A percentile compares a stretch with the other conserved stretches of the same genome.
Conservation (phyloP, 1,284 basidiomycete species). For the Apiotrichum laibachii region DNA sequence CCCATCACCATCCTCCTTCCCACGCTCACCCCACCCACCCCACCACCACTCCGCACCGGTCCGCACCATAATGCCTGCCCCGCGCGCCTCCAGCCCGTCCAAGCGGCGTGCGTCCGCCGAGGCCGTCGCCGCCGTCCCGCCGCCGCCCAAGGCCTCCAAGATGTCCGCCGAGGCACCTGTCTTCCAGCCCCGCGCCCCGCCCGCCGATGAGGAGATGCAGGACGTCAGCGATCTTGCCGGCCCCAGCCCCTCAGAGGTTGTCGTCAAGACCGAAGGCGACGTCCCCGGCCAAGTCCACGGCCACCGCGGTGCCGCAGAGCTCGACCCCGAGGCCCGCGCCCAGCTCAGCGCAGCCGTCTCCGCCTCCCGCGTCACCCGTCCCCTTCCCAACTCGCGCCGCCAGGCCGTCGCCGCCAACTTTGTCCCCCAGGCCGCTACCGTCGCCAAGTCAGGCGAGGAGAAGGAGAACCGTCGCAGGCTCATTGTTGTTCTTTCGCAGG, state of each 20-base stretch:
- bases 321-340: slow-evolving; percentile 16
- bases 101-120: slow-evolving; percentile 35
- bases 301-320: slow-evolving; percentile 9
- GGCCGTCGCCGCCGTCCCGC: slow-evolving; percentile 12
- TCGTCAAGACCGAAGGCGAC: slow-evolving; percentile 10
- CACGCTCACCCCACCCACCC: not conserved
- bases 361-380: slow-evolving; percentile 38
- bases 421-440: slow-evolving; percentile 59
- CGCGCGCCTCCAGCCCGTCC: slow-evolving; percentile 19
- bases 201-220: slow-evolving; percentile 1
- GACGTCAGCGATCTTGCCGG: slow-evolving; percentile 17
- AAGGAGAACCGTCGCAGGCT: slow-evolving; percentile 67
- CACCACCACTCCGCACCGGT: not conserved
- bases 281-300: slow-evolving; percentile 9
- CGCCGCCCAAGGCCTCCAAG: slow-evolving; percentile 32
- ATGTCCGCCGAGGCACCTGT: slow-evolving; percentile 47
- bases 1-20: not conserved
- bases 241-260: slow-evolving; percentile 10
- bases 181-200: slow-evolving; percentile 29
- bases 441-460: slow-evolving; percentile 61
- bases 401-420: slow-evolving; percentile 35
- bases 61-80: slow-evolving; percentile 13
- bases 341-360: slow-evolving; percentile 30
- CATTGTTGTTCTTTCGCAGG: slow-evolving; percentile 73
- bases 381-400: slow-evolving; percentile 37